Base-by-base conservation (phyloP, 495 filamentous ascomycete genomes). In the Penicillium antarcticum region DNA sequence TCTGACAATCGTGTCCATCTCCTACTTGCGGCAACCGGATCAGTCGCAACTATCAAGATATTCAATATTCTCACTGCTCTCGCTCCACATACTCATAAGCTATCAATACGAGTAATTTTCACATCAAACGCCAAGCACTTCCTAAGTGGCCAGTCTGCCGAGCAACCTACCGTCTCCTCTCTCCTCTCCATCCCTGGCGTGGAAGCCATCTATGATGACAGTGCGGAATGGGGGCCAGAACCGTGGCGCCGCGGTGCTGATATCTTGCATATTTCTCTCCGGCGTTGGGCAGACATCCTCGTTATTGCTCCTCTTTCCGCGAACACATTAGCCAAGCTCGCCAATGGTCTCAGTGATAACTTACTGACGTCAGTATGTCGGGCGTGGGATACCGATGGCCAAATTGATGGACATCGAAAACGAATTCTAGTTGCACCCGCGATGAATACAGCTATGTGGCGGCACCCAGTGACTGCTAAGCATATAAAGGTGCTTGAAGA, bases 401-500 rank as follows among this genome's bases (percentile, higher is more conserved):
- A 66, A 47, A 69, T 82, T 4, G 81, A 86, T 50, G 60, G 53
- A 17, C 49, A 86, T 23, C 16, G 26, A 11, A 42, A 42, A n/a
- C 37, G 48, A 8, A 51, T 89, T 42, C 35, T 87, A 4, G 85
- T 88, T 0, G 87, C 78, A n/a, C 86, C 80, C 34, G 76, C 81
- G 7, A 87, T 88, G 86, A 89, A 89, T 69, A 87, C 83, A 10
- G 80, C 80, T 7, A 91, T 91, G 88, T 91, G 84, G 85, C 69
- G 73, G 40, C 85, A 91, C 61, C 89, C 88, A 23, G 65, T 91
- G 33, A 90, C 87, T 1, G 71, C 60, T 21, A 73, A 77, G 51
- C 87, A 91, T 37, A 67, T 92, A 11, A 55, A 61, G 10, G 66
- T 83, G 1, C 66, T 91, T n/a, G 69, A 79, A 41, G 75, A 81